Conservation (phyloP, 1,284 basidiomycete species). For the Taiwanofungus camphoratus region DNA sequence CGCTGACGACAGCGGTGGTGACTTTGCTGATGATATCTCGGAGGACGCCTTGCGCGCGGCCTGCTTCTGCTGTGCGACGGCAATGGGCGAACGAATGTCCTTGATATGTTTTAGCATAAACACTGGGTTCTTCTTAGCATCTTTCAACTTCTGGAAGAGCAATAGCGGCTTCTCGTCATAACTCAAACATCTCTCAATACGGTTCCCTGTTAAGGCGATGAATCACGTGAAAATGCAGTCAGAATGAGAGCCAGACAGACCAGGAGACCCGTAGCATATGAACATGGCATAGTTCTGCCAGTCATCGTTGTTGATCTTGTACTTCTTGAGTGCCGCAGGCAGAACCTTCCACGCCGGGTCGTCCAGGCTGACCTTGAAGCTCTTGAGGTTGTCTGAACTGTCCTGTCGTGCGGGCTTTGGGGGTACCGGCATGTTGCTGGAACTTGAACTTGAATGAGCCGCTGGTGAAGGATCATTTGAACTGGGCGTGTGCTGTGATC, state of each 20-base stretch:
- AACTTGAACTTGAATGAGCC: constrained; percentile 13
- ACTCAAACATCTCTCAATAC: constrained; percentile 89
- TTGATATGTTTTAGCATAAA: constrained; percentile 99
- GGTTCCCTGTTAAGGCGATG: constrained; percentile 44
- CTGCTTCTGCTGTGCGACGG: constrained; percentile 91
- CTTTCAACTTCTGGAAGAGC: constrained; percentile 96
- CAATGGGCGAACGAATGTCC: constrained; percentile 95
- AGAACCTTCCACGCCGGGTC: constrained; percentile 98
- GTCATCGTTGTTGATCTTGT: constrained; percentile 97
- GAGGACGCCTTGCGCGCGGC: constrained; percentile 70
- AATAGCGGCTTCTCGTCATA: constrained; percentile 98
- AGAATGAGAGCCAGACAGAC: constrained; percentile 40
- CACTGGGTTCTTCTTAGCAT: constrained; percentile 94
- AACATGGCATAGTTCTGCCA: constrained; percentile 99
- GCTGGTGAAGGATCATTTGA: constrained; percentile 14
- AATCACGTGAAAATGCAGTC: constrained; percentile 3
- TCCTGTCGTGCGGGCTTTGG: constrained; percentile 54
- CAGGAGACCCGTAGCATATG: constrained; percentile 92
- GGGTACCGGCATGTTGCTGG: constrained; percentile 31
- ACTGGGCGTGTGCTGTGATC: constrained; percentile 13
- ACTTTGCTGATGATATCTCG: constrained; percentile 25
- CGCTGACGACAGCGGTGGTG: constrained; percentile 20
- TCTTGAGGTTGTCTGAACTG: constrained; percentile 74
- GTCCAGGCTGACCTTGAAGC: constrained; percentile 88
- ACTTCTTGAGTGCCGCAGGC: constrained; percentile 96